Conservation (phyloP, 768 basidiomycete species). For the Boletus sp. region DNA sequence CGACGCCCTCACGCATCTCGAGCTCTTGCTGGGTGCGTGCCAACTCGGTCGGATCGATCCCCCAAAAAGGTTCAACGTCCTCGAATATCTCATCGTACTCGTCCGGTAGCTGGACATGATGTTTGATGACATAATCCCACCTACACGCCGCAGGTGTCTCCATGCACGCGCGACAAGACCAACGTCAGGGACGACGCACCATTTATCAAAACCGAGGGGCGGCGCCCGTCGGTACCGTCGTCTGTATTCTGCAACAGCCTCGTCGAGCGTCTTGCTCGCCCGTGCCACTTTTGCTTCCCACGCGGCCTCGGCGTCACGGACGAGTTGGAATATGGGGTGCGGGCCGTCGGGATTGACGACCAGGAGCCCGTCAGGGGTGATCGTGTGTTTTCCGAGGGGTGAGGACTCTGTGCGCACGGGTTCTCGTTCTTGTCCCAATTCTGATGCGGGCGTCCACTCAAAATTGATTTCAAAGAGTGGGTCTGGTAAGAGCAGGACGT, state of each 20-base stretch:
- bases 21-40: slow-evolving; percentile 17
- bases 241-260: slow-evolving; percentile 40
- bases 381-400: slow-evolving; percentile 18
- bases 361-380: slow-evolving; percentile 31
- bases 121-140: slow-evolving; percentile 42
- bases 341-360: slow-evolving; percentile 34
- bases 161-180: not conserved
- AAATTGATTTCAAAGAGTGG: not conserved
- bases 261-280: slow-evolving; percentile 37
- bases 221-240: slow-evolving; percentile 35
- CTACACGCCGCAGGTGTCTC: slow-evolving; percentile 11
- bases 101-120: slow-evolving; percentile 42
- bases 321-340: slow-evolving; percentile 47
- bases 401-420: not conserved
- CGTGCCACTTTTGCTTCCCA: slow-evolving; percentile 37
- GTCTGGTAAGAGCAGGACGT: too few species aligned
- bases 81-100: slow-evolving; percentile 47
- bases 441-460: not conserved
- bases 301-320: slow-evolving; percentile 33
- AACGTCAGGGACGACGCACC: slow-evolving; percentile 27
- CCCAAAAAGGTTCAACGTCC: slow-evolving; percentile 39
- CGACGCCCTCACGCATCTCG: slow-evolving; percentile 12
- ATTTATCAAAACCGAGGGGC: slow-evolving; percentile 43
- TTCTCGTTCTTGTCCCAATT: not conserved
- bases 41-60: slow-evolving; percentile 32